Evolutionary conservation across 768 basidiomycete species (phyloP), one percentile per base, ranked within the genome.

Genomic region (Kondoa malvinella): DNA sequence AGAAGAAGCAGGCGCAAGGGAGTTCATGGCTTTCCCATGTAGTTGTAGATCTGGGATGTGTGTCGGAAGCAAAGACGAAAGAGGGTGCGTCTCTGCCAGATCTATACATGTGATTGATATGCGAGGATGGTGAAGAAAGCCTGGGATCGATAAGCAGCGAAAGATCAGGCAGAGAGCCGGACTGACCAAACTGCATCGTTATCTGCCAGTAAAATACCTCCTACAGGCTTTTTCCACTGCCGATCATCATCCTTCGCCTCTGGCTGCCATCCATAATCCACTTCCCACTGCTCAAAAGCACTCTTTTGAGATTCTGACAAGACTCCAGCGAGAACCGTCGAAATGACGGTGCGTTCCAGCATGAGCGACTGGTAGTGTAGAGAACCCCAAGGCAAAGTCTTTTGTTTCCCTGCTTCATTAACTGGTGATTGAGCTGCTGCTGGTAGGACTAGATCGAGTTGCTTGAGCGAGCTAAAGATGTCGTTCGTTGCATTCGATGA

Each of bases 1-100:
- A 72, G 68, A 72, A 65, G 67, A 71, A 72, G 65, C 70, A 72
- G 2, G 72, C 70, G 68, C 70, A 71, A 31, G 72, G 70, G 33
- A 71, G 67, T 15, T 60, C 17, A 31, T 69, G 63, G 34, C 57
- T 65, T 27, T 68, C 70, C 72, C 72, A 72, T 33, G 72, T 66
- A 63, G 68, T 71, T 3, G 26, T 61, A 17, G 60, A 63, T 1
- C 31, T 4, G 1, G 72, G 72, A 3, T 66, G 30, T 66, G 69
- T 71, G 70, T 72, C 72, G 56, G 70, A 67, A 3, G 72, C 66
- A 63, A 60, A 71, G 34, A 72, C 31, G 65, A 72, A 60, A 34
- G 72, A 69, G 17, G 72, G 72, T 34, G 65, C 64, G 3, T 66
- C 26, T 12, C 65, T 68, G 32, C 57, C 31, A 0, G 68, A 67